Percentiles rank a stretch among this genome's conserved stretches.
These are phyloP conservation scores for Incumbomyces delicatus DNA, from an alignment of 2,329 filamentous ascomycete species.

Conservation along the genomic window DNA sequence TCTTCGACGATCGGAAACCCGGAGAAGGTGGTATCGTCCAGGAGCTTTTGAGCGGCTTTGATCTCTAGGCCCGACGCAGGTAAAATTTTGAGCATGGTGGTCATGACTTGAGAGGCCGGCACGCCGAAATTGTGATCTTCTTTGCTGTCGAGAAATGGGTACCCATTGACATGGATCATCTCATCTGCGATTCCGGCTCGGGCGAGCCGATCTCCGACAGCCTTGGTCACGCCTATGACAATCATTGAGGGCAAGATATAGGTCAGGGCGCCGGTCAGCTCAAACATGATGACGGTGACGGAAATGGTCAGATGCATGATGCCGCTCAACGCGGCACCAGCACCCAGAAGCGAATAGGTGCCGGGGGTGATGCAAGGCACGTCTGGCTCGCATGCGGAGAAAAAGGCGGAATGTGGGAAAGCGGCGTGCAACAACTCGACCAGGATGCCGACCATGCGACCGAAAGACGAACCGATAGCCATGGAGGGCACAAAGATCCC, in stretches of 20 bases:
- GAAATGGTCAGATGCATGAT: conserved; percentile 98
- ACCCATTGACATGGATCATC: conserved; percentile 98
- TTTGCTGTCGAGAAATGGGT: conserved; percentile 93
- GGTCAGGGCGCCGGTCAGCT: conserved; percentile 89
- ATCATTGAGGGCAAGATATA: conserved; percentile 99
- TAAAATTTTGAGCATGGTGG: conserved; percentile 58
- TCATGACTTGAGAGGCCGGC: conserved; percentile 86
- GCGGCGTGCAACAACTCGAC: conserved; percentile 82
- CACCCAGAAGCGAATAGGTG: conserved; percentile 91
- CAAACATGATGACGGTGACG: conserved; percentile 98
- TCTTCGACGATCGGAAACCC: conserved; percentile 89
- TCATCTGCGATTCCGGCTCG: conserved; percentile 94
- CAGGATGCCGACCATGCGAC: conserved; percentile 84
- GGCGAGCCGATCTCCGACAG: conserved; percentile 80
- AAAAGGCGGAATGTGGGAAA: conserved; percentile 73
- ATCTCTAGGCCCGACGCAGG: conserved; percentile 66
- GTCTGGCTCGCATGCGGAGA: conserved; percentile 79
- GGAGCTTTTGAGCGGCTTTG: conserved; percentile 63
- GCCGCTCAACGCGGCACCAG: conserved; percentile 79
- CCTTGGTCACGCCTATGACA: conserved; percentile 92
- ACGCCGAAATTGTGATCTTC: conserved; percentile 96
- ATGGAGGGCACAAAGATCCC: conserved; percentile 98
- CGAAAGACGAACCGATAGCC: conserved; percentile 92
- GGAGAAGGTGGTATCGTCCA: conserved; percentile 72
- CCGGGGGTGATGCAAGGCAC: conserved; percentile 94